Conservation (phyloP, 306 rosid species). For the Casuarina glauca region DNA sequence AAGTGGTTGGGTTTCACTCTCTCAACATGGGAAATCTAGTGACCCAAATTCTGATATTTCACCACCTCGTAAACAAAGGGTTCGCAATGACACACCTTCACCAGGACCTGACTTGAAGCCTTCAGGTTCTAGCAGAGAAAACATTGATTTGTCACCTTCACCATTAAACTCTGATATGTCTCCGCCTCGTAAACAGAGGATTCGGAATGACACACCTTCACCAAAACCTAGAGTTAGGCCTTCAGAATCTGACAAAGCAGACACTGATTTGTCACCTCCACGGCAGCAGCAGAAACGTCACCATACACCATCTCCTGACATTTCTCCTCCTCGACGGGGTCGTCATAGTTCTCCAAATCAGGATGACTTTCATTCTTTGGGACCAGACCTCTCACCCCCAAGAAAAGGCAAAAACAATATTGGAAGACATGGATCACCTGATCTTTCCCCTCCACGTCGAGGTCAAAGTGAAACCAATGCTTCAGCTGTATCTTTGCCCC, state of each 20-base stretch:
- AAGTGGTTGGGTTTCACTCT: conserved; percentile 91
- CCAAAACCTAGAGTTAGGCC: conserved; percentile 44
- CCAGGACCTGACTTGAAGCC: conserved; percentile 46
- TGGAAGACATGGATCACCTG: conserved; percentile 28
- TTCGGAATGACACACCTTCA: conserved; percentile 59
- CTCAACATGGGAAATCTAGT: conserved; percentile 33
- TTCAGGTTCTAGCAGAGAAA: conserved; percentile 27
- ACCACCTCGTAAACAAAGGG: conserved; percentile 61
- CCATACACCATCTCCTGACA: conserved; percentile 31
- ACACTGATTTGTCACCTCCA: conserved; percentile 56
- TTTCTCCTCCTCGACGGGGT: conserved; percentile 51
- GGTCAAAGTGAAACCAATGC: conserved; percentile 19
- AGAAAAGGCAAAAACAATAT: conserved; percentile 52
- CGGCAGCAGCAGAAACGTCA: conserved; percentile 25
- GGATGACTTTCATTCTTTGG: conserved; percentile 34
- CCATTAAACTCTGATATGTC: conserved; percentile 35
- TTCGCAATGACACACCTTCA: conserved; percentile 60
- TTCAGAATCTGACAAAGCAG: conserved; percentile 25
- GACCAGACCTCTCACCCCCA: conserved; percentile 63
- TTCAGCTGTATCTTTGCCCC: conserved; percentile 36
- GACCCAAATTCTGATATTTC: conserved; percentile 48
- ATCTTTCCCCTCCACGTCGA: conserved; percentile 28
- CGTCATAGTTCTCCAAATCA: conserved; percentile 36
- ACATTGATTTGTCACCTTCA: conserved; percentile 56
- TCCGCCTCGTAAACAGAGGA: conserved; percentile 36